Evolutionary conservation across 257 asterid species (phyloP).

Genomic region (Nicotiana attenuata): DNA sequence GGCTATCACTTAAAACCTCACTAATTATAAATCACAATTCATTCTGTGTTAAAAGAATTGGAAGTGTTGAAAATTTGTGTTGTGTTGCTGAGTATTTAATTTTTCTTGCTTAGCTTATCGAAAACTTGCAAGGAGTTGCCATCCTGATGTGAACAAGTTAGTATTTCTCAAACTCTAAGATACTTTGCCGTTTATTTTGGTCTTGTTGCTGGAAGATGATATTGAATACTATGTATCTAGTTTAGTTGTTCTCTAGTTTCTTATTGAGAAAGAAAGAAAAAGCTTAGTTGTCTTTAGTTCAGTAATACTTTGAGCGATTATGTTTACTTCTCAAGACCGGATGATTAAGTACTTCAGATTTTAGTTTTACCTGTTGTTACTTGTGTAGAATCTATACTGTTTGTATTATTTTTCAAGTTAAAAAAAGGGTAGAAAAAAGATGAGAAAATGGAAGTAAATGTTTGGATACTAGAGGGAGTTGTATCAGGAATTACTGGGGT

Average conservation of each 20-base stretch:
- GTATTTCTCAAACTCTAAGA: constrained; percentile 12
- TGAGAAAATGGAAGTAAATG: not conserved
- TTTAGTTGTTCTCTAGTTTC: not conserved
- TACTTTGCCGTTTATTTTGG: not conserved
- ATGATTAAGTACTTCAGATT: not conserved
- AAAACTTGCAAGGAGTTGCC: constrained; percentile 90
- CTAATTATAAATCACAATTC: not conserved
- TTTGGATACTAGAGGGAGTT: not conserved
- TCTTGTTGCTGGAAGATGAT: not conserved
- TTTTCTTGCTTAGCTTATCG: constrained; percentile 64
- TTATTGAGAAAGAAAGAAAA: not conserved
- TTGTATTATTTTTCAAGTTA: not conserved
- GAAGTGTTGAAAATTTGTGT: not conserved
- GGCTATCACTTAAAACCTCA: not conserved
- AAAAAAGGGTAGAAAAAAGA: not conserved
- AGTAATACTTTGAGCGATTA: not conserved
- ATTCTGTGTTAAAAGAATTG: not conserved
- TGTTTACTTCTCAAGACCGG: not conserved
- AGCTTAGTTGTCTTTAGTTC: not conserved
- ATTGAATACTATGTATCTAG: not conserved
- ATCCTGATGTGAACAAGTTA: constrained; percentile 98
- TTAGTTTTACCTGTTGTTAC: not conserved
- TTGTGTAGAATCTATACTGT: not conserved
- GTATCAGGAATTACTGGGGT: too few species aligned
- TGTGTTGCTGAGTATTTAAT: not conserved